Evolutionary conservation across 2,329 filamentous ascomycete genomes (phyloP).

Genomic region (Zymoseptoria passerinii): DNA sequence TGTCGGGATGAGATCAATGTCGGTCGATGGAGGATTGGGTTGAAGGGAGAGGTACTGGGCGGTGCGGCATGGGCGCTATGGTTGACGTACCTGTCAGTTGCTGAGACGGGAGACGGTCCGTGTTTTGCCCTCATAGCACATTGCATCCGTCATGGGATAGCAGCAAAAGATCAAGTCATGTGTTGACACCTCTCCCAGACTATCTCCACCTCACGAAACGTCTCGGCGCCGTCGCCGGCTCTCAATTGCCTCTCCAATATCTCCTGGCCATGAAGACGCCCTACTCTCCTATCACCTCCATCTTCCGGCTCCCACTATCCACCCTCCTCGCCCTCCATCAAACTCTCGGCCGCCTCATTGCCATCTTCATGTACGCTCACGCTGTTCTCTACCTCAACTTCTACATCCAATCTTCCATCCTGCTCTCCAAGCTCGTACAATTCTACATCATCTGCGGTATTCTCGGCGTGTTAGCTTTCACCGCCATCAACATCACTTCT

Average conservation of each 20-base stretch:
- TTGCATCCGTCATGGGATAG: background rate
- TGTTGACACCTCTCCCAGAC: constrained; percentile 33
- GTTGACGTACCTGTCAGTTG: constrained; percentile 44
- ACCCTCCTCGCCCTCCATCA: constrained; percentile 50
- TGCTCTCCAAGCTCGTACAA: constrained; percentile 47
- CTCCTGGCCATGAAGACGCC: constrained; percentile 46
- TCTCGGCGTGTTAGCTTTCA: constrained; percentile 38
- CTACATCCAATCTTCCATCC: constrained; percentile 44
- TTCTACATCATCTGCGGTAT: constrained; percentile 52
- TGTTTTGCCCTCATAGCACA: background rate
- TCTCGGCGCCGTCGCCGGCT: constrained; percentile 51
- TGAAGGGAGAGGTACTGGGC: constrained; percentile 43
- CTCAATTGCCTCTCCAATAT: constrained; percentile 53
- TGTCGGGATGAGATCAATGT: constrained; percentile 16
- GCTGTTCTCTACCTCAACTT: constrained; percentile 49
- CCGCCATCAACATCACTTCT: constrained; percentile 42
- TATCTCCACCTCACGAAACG: constrained; percentile 57
- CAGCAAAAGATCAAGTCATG: too few relatives aligned
- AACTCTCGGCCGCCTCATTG: constrained; percentile 48
- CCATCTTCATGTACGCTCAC: constrained; percentile 45
- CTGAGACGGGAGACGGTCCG: constrained; percentile 48
- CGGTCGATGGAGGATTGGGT: constrained; percentile 36
- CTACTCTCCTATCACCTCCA: constrained; percentile 43
- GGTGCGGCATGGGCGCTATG: constrained; percentile 44
- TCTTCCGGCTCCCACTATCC: constrained; percentile 48